Base-by-base conservation (phyloP, 2,329 filamentous ascomycete genomes). In the Thielaviopsis populi region DNA sequence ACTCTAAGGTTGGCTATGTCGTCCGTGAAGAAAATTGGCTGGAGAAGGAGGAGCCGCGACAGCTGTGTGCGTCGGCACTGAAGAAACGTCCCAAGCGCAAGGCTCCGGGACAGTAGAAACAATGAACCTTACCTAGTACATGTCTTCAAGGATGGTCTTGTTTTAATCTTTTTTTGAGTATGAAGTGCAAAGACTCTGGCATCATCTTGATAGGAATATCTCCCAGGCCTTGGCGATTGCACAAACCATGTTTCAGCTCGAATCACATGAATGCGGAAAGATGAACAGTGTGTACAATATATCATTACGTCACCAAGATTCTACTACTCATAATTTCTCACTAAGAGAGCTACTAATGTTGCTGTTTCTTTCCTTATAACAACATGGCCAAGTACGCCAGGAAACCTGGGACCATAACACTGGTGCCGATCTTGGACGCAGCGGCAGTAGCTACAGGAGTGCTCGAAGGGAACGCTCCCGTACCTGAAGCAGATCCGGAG, bases 1-100 rank as follows among this genome's bases (percentile, higher is more conserved):
- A 97, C 75, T 82, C 83, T 67, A 82, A 83, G 74, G 88, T 95
- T 3, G 94, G 94, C 2, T 82, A 80, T 72, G 82, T 97, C 15
- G 79, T 83, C 72, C 78, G 83, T 66, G 79, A 82, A 65, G 77
- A 76, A 27, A 78, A 74, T 24, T 86, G 84, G 77, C 78, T 85
- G 71, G 65, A 64, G 15, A 79, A 86, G 70, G 83, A 81, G 69
- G 76, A 79, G 74, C 82, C 83, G 4, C 81, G 53, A 4, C 7
- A 17, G 3, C 19, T 61, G 17, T 61, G 59, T 48, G 59, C 59
- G 17, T 61, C 59, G 6, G 59, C 59, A 46, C 37, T 30, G 24
- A 61, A 61, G 59, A 48, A 48, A 19, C 41, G 37, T 22, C 27
- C 59, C 10, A 61, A 61, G 41, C 59, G 59, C 0, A 61, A 61